Base-by-base conservation (phyloP, 805 yeast species). In the Hanseniaspora occidentalis region DNA sequence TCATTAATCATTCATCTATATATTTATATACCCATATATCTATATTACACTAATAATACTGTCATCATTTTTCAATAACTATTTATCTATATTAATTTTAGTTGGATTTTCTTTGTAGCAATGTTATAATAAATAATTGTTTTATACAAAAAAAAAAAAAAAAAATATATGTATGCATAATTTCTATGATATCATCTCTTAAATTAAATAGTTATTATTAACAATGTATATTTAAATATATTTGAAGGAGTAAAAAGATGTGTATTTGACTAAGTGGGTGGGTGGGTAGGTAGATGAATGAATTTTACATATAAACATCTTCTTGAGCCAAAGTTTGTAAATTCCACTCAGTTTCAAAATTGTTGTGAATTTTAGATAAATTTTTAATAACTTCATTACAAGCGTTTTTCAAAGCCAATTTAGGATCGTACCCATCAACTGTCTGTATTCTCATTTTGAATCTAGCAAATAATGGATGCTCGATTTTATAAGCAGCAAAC, bases 401-500 rank as follows among this genome's bases (percentile, higher is more conserved):
- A 2, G 98, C 97, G 51, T 82, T 84, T 54, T 75, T 81, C 54
- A 92, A 69, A 1, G 97, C 97, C 44, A 80, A 85, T 54, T 79
- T 76, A 23, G 98, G 98, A 31, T 85, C 72, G 58, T 86, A 86
- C 39, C 92, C 95, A 50, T 92, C 97, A 52, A 84, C 95, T 0
- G 97, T 89, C 61, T 92, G 99, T 27, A 92, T 73, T 64, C 98
- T 77, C 77, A 92, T 75, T 36, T 89, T 78, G 53, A 92, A 92
- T 59, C 84, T 84, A 31, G 98, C 96, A 62, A 92, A 92, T 48
- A 92, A 68, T 7, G 99, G 99, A 64, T 92, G 99, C 64, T 92
- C 97, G 35, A 92, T 86, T 60, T 92, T 92, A 69, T 92, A 92
- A 26, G 97, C 98, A 35, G 95, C 97, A 59, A 88, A 92, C 26